phyloP scores from a whole-genome alignment of 495 filamentous ascomycete species.

The Penicillium egyptiacum region DNA sequence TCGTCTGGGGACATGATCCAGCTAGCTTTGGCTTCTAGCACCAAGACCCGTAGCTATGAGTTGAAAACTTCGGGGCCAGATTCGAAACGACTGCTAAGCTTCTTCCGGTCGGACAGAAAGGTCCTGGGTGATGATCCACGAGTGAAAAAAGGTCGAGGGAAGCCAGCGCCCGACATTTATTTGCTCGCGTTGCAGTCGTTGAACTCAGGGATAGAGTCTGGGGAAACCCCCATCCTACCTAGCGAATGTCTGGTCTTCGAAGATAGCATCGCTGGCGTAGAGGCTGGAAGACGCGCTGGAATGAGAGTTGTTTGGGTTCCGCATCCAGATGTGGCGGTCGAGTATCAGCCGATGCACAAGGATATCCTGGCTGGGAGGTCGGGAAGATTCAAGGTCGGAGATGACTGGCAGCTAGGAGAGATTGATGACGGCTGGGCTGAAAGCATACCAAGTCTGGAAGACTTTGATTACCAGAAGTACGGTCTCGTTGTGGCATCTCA shows the following conservation, averaged over 20 bases:
- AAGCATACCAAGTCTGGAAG: constrained; percentile 30
- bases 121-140: constrained; percentile 39
- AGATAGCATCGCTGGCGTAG: constrained; percentile 44
- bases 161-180: constrained; percentile 43
- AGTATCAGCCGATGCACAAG: constrained; percentile 30
- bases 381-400: constrained; percentile 22
- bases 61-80: constrained; percentile 20
- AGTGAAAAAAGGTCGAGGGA: constrained; percentile 29
- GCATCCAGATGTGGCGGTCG: constrained; percentile 30
- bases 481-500: neutral
- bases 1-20: constrained; percentile 13
- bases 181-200: constrained; percentile 36
- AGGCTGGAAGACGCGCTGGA: constrained; percentile 44
- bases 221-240: constrained; percentile 20
- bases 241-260: constrained; percentile 48
- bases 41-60: constrained; percentile 20
- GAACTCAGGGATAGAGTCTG: constrained; percentile 18
- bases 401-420: constrained; percentile 27
- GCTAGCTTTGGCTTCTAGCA: constrained; percentile 20
- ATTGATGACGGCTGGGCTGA: constrained; percentile 42
- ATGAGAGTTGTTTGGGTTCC: constrained; percentile 50
- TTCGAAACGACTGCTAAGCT: constrained; percentile 15
- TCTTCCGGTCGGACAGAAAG: constrained; percentile 16
- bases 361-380: constrained; percentile 35
- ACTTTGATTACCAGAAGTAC: constrained; percentile 33